Percentiles rank a stretch among this genome's conserved stretches.
phyloP scores from a whole-genome alignment of 208 protist genomes.

The Balamuthia mandrillaris region DNA sequence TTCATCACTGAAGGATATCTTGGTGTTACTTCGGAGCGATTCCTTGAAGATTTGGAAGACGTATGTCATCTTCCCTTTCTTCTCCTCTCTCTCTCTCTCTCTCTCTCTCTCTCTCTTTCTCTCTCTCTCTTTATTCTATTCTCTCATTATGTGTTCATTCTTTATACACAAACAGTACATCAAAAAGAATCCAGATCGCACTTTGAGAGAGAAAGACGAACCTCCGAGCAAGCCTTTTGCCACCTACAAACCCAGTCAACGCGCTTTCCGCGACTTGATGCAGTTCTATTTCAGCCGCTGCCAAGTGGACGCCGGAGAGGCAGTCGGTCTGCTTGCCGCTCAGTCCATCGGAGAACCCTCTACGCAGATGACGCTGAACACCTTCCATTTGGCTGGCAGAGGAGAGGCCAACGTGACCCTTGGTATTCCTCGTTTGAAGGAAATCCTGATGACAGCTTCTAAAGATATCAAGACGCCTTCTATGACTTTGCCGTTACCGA shows the following conservation, averaged over 20 bases:
- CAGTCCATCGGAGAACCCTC: slow-evolving; percentile 98
- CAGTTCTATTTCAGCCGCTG: slow-evolving; percentile 62
- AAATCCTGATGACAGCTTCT: slow-evolving; percentile 96
- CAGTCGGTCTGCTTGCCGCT: slow-evolving; percentile 92
- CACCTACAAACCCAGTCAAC: neutral
- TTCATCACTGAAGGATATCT: slow-evolving; percentile 44
- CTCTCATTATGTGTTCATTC: neutral
- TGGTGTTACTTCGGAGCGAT: slow-evolving; percentile 59
- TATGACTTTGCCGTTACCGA: slow-evolving; percentile 69
- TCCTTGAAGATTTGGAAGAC: slow-evolving; percentile 40
- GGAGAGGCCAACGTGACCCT: slow-evolving; percentile 92
- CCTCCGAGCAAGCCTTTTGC: neutral
- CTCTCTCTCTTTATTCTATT: no score
- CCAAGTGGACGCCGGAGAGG: slow-evolving; percentile 83
- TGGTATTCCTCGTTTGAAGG: slow-evolving; percentile 97
- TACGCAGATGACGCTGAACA: slow-evolving; percentile 99
- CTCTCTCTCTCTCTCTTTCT: no score
- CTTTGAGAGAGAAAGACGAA: neutral
- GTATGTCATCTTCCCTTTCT: neutral
- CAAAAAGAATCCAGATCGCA: slow-evolving; percentile 12
- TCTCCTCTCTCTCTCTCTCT: no score
- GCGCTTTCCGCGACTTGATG: slow-evolving; percentile 40
- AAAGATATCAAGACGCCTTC: slow-evolving; percentile 73
- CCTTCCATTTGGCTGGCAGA: slow-evolving; percentile 96
- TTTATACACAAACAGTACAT: slow-evolving; percentile 43